Base-by-base conservation (phyloP, 805 yeast genomes). In the Yamadazyma sp. region DNA sequence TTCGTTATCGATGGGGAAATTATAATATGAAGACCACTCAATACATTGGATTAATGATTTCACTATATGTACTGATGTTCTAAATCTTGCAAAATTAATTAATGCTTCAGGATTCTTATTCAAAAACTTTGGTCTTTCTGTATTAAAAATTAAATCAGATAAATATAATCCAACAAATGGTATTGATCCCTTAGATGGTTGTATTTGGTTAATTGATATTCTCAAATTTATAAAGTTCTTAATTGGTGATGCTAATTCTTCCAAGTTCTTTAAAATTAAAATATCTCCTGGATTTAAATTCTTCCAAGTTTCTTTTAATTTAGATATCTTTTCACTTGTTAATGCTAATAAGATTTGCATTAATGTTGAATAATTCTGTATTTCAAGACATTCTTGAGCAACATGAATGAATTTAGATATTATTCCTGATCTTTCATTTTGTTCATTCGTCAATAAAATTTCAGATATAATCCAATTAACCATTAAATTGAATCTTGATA, bases 381-480 rank as follows among this genome's bases (percentile, higher is more conserved):
- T 53, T 9, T 61, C 60, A 29, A 71, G 70, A 55, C 96, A 82
- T 46, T 79, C 76, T 38, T 80, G 80, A 0, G 96, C 97, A 36
- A 91, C 64, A 48, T 86, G 95, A 39, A 91, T 86, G 49, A 85
- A 87, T 45, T 91, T 69, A n/a, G 87, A 80, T n/a, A 89, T 75
- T 1, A 89, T 73, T 37, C 76, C 70, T 27, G 79, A 76, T 45
- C 91, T 69, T 45, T 86, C 75, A 3, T 65, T 67, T 17, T 75
- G 65, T 27, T 71, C 64, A 37, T 69, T 70, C 7, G 96, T 86
- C 41, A 91, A 62, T 11, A 87, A 57, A 36, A 93, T 76, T 62
- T 91, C 96, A 0, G 96, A 86, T 22, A 86, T 78, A 26, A 89
- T 80, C 98, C 98, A 91, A 49, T 86, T 86, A 5, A 86, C 89